These are phyloP conservation scores for Avena atlantica DNA, from an alignment of 176 grass and related monocot genomes.

Conservation along the genomic window DNA sequence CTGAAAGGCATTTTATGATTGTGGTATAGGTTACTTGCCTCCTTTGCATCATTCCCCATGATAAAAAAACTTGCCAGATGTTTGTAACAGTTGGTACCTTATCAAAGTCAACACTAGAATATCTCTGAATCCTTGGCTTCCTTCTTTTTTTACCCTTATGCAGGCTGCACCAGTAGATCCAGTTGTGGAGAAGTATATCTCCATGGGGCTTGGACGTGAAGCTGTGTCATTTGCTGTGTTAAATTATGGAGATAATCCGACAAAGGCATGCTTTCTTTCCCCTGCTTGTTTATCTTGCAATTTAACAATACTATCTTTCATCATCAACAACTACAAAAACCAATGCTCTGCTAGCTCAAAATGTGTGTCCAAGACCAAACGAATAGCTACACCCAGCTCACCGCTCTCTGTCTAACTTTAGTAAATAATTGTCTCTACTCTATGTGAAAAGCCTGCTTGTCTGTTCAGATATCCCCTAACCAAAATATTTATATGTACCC, in stretches of 20 bases:
- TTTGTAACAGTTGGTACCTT: background rate
- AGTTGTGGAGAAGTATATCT: slow-evolving; percentile 81
- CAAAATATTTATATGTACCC: background rate
- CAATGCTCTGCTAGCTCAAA: background rate
- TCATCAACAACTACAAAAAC: slow-evolving; percentile 14
- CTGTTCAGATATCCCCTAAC: background rate
- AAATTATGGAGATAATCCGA: slow-evolving; percentile 90
- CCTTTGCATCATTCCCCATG: background rate
- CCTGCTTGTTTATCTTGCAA: background rate
- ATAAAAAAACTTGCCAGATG: background rate
- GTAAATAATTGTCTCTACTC: background rate
- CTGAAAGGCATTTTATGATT: background rate
- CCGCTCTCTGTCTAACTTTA: background rate
- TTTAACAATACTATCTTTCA: slow-evolving; percentile 15
- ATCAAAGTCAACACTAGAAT: background rate
- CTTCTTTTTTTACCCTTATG: slow-evolving; percentile 36
- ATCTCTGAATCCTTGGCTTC: background rate
- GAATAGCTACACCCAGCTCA: background rate
- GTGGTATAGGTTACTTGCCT: background rate
- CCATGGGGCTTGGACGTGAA: slow-evolving; percentile 84
- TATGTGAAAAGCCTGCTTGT: background rate
- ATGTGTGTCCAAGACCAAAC: background rate
- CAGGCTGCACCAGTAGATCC: slow-evolving; percentile 78
- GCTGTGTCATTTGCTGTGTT: slow-evolving; percentile 85
- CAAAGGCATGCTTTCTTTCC: slow-evolving; percentile 52